Evolutionary conservation across 179 eudicot genomes (phyloP).

Genomic region (Monotropa hypopitys): DNA sequence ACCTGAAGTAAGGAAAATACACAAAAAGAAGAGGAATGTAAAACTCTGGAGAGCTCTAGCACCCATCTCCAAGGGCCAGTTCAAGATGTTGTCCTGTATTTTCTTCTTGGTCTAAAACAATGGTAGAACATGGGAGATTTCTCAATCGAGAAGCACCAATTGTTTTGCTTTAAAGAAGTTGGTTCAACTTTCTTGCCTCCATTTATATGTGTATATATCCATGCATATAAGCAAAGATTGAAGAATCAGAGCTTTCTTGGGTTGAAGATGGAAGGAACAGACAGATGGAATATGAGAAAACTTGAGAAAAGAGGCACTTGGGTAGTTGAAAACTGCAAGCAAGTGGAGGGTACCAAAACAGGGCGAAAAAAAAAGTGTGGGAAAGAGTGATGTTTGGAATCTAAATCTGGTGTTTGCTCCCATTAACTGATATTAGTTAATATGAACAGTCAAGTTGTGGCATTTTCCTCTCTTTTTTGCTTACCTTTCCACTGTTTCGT

Average conservation of each 20-base stretch:
- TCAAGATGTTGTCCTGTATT: background rate
- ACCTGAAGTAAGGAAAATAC: slow-evolving; percentile 45
- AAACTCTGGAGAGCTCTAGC: slow-evolving; percentile 18
- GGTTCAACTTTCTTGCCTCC: slow-evolving; percentile 13
- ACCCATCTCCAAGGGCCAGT: slow-evolving; percentile 24
- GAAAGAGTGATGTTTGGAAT: slow-evolving; percentile 29
- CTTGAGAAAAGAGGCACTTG: slow-evolving; percentile 58
- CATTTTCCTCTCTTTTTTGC: slow-evolving; percentile 6
- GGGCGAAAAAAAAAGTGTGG: slow-evolving; percentile 10
- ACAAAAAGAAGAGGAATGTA: slow-evolving; percentile 32
- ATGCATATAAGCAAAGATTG: slow-evolving; percentile 20
- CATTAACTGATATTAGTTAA: slow-evolving; percentile 7
- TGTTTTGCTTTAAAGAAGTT: slow-evolving; percentile 29
- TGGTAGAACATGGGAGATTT: background rate
- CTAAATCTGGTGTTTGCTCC: slow-evolving; percentile 26
- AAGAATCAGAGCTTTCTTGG: slow-evolving; percentile 67
- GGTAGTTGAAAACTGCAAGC: slow-evolving; percentile 47
- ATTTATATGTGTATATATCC: background rate
- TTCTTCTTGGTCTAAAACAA: background rate
- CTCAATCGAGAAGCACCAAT: slow-evolving; percentile 16
- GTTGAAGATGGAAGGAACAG: slow-evolving; percentile 36
- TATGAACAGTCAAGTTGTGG: background rate
- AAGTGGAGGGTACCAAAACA: slow-evolving; percentile 37
- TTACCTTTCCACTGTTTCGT: slow-evolving; percentile 21
- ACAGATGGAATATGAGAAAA: slow-evolving; percentile 61